Base-by-base conservation (phyloP, 805 yeast genomes). In the Starmerella ratchasimensis region DNA sequence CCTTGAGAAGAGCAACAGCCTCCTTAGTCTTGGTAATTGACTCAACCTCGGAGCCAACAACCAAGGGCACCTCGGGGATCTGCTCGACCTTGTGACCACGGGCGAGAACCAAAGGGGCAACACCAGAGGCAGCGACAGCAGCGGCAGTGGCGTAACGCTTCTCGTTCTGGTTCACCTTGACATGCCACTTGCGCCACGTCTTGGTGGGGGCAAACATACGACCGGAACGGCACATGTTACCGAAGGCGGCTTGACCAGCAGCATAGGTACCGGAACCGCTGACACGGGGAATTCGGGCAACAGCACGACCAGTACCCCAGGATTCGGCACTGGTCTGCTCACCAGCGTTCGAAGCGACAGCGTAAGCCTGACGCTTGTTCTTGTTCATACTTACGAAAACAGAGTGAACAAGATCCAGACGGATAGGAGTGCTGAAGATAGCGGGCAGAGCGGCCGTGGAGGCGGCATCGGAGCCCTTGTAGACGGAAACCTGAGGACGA, bases 281-380 rank as follows among this genome's bases (percentile, higher is more conserved):
- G 66, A 90, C 97, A 79, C 98, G 86, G 76, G 98, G 98, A 69
- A 90, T 88, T 78, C 98, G 88, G 73, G 98, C 97, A 64, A 90
- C 95, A 71, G 98, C 98, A 76, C 98, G 86, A 77, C 98, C 98
- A 60, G 98, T 90, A 84, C 98, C 98, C 98, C 98, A 90, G 52
- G 98, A 90, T 74, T 84, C 96, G 67, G 98, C 98, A 51, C 97
- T 88, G 71, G 96, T 86, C 75, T 90, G 97, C 79, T 83, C 94
- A 74, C 98, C 98, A 63, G 98, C 98, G 73, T 84, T 81, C 67
- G 77, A 84, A 59, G 97, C 79, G 59, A 90, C 98, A 66, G 99
- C 95, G 80, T 90, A 90, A 69, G 99, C 96, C 74, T 90, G 99
- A 73, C 99, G 84, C 84, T 88, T 88, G 94, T 90, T 90, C 90